phyloP scores from a whole-genome alignment of 306 rosid genomes.

The Alnus glutinosa region DNA sequence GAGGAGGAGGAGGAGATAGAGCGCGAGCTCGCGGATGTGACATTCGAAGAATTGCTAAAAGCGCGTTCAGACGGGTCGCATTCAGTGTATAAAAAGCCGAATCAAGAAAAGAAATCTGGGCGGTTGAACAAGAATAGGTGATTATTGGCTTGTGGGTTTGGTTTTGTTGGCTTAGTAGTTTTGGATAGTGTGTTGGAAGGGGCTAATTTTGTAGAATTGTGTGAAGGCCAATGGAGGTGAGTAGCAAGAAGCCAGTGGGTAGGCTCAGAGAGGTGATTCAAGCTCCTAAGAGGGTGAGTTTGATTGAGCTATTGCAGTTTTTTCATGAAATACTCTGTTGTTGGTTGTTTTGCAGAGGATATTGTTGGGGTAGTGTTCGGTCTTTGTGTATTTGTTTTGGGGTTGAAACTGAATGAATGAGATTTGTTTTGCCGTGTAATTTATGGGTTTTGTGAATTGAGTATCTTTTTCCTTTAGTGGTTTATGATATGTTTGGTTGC shows the following conservation, averaged over 20 bases:
- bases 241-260: slow-evolving; percentile 79
- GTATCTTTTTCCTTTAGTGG: not conserved
- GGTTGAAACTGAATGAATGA: not conserved
- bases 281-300: slow-evolving; percentile 74
- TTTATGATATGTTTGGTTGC: not conserved
- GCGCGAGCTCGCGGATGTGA: slow-evolving; percentile 74
- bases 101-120: slow-evolving; percentile 47
- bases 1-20: slow-evolving; percentile 67
- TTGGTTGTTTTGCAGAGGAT: not conserved
- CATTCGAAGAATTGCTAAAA: slow-evolving; percentile 82
- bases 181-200: slow-evolving; percentile 13
- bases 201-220: slow-evolving; percentile 19
- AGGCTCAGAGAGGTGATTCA: slow-evolving; percentile 68
- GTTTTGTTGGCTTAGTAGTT: not conserved
- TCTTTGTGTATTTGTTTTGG: not conserved
- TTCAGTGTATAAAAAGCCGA: slow-evolving; percentile 38
- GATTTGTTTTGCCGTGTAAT: not conserved
- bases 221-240: slow-evolving; percentile 87
- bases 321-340: not conserved
- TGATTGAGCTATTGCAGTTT: not conserved
- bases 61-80: slow-evolving; percentile 76
- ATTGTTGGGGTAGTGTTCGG: not conserved
- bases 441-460: not conserved
- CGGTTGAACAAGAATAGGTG: slow-evolving; percentile 88
- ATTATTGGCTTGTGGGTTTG: not conserved